Evolutionary conservation across 257 asterid species (phyloP), one percentile per base, ranked within the genome.

Genomic region (Mentha longifolia): DNA sequence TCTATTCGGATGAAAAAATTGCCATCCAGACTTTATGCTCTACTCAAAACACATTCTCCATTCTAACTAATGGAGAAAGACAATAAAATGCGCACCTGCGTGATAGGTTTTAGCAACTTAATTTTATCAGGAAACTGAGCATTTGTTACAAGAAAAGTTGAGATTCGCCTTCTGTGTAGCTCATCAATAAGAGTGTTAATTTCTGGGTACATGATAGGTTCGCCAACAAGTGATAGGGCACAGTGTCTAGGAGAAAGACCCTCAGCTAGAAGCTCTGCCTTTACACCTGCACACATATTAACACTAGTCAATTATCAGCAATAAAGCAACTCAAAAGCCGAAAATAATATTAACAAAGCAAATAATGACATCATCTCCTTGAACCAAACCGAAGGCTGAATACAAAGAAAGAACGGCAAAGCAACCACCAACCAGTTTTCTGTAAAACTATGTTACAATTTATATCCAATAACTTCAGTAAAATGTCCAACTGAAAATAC

Each of bases 191-290:
- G 96, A 65, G 93, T 25, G 65, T 95, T 95, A 60, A 95, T 95
- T 85, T 92, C 99, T 3, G 98, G 99, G 74, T 95, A 92, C 99
- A 95, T 95, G 77, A 95, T 95, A 67, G 99, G 98, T 76, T 95
- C 99, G 67, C 99, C 98, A 65, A 95, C 97, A 79, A 95, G 97
- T 50, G 99, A 95, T 85, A 92, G 80, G 64, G 99, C 99, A 78
- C 99, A 92, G 71, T 95, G 99, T 78, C 97, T 84, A 43, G 99
- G 99, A 57, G 89, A 82, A 77, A 95, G 96, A 70, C 99, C 99
- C 84, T 95, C 99, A 5, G 88, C 22, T 61, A 95, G 81, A n/a
- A 88, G 96, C 57, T 92, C 97, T 22, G 81, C 79, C 82, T 89
- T 91, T 28, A 94, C 99, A 71, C 99, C 99, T 95, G 90, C 70